These are phyloP conservation scores for Jacaranda mimosifolia DNA, from an alignment of 257 asterid genomes.

Conservation along the genomic window DNA sequence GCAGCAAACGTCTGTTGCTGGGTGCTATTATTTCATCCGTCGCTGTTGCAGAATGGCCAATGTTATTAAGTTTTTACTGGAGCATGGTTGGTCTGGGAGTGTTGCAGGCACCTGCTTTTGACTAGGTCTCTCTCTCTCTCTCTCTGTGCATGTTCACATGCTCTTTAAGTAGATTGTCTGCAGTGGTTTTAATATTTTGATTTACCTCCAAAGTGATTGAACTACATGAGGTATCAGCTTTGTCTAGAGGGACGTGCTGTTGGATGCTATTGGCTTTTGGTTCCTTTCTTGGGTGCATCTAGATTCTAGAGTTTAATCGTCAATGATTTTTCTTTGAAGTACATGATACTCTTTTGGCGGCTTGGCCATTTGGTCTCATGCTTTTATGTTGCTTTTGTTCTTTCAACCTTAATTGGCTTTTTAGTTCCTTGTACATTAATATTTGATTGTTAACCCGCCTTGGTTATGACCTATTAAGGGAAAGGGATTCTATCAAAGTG, in stretches of 20 bases:
- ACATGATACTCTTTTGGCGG: neutral
- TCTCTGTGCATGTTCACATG: neutral
- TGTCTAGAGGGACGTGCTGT: neutral
- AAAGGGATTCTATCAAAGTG: no score
- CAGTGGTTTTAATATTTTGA: neutral
- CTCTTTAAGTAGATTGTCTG: neutral
- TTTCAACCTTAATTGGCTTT: neutral
- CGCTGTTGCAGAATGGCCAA: slow-evolving; percentile 69
- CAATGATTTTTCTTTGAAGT: neutral
- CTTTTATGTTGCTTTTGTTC: no score
- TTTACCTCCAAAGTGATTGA: neutral
- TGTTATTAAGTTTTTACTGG: slow-evolving; percentile 74
- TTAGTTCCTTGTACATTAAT: neutral
- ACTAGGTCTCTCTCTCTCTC: slow-evolving; percentile 53
- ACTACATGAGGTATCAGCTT: neutral
- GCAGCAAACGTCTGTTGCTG: slow-evolving; percentile 53
- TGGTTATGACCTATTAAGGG: neutral
- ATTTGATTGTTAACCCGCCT: neutral
- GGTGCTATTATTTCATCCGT: slow-evolving; percentile 73
- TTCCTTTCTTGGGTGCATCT: slow-evolving; percentile 12
- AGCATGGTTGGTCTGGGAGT: slow-evolving; percentile 84
- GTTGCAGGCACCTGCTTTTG: slow-evolving; percentile 82
- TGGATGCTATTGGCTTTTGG: neutral
- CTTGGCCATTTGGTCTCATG: slow-evolving; percentile 9
- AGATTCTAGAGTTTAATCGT: neutral